A percentile compares a stretch with the other conserved stretches of the same genome.
These are phyloP conservation scores for Furcasterigmium sp. DNA, from an alignment of 2,329 filamentous ascomycete species.

Conservation along the genomic window DNA sequence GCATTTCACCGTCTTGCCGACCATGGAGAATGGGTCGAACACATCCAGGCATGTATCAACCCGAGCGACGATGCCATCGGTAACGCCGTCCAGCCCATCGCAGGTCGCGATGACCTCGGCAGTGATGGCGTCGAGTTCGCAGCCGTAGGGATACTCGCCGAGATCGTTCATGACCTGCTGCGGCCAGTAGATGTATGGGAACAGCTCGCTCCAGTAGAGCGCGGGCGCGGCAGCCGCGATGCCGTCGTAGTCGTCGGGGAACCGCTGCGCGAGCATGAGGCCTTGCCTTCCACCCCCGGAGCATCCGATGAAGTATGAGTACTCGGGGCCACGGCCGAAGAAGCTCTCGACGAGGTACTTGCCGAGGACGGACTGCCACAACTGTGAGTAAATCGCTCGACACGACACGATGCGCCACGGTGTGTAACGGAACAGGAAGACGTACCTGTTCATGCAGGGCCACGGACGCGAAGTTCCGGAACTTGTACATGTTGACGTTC, in stretches of 20 bases:
- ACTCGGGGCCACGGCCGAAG: constrained; percentile 27
- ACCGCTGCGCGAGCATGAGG: constrained; percentile 38
- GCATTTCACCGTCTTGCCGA: constrained; percentile 13
- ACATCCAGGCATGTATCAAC: constrained; percentile 7
- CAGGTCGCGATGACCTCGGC: constrained; percentile 26
- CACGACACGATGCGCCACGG: no score
- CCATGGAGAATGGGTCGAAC: constrained; percentile 14
- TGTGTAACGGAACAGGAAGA: no score
- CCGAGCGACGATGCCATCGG: constrained; percentile 16
- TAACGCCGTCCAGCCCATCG: constrained; percentile 16
- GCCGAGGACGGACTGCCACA: constrained; percentile 20
- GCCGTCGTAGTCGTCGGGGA: constrained; percentile 45
- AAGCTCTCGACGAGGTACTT: constrained; percentile 34
- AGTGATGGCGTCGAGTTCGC: constrained; percentile 26
- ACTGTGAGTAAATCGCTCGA: no score
- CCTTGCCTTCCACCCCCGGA: constrained; percentile 48
- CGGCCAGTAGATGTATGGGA: neutral
- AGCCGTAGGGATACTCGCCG: constrained; percentile 22
- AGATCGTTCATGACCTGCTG: neutral
- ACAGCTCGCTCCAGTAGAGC: constrained; percentile 18
- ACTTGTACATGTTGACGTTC: constrained; percentile 6
- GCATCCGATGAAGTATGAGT: constrained; percentile 44
- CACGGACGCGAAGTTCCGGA: constrained; percentile 7
- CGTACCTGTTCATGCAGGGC: constrained; percentile 8
- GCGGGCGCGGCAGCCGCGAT: constrained; percentile 17